Evolutionary conservation across 2,329 filamentous ascomycete species (phyloP), one percentile per base, ranked within the genome.

Genomic region (Coniella lustricola): DNA sequence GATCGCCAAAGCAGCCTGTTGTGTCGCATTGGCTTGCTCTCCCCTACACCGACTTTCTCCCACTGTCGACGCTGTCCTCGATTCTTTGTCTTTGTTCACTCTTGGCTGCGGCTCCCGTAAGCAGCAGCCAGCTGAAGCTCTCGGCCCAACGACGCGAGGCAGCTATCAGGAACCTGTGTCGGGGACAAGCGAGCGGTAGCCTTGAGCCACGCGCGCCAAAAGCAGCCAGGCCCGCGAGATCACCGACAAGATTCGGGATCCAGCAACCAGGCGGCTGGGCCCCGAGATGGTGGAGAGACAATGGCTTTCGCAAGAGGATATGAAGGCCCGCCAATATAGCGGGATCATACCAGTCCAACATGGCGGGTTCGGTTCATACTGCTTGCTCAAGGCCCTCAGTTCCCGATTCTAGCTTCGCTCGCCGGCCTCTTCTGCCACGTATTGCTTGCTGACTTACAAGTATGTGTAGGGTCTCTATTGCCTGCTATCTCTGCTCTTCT

Each of bases 161-260:
- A 46, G 32, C 20, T 33, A 46, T 32, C 49, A 46, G 37, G 29
- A 25, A 42, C 5, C 25, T 49, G 41, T 49, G 46, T 49, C 49
- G 49, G 41, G 49, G 45, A 45, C 44, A 49, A 32, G 46, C 48
- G 41, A 36, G 43, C 40, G 48, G 46, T 8, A 16, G 18, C 39
- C 41, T 22, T 17, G 49, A 49, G 49, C 41, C 16, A 49, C 49
- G 41, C 34, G 20, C 25, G 25, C 25, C 25, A 29, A 29, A 29
- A 32, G 22, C 32, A 36, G 46, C 34, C 42, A 38, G 41, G 43
- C 37, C 5, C 25, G 10, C 25, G 48, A 49, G 25, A 34, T 39
- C 33, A 42, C 49, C 49, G 49, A 51, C 32, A 20, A 51, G 29
- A 31, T 51, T 51, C 49, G 49, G 49, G 33, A 25, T 38, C 33